A percentile compares a stretch with the other conserved stretches of the same genome.
phyloP scores from a whole-genome alignment of 2,329 filamentous ascomycete genomes.

The Penicillium janthinellum region DNA sequence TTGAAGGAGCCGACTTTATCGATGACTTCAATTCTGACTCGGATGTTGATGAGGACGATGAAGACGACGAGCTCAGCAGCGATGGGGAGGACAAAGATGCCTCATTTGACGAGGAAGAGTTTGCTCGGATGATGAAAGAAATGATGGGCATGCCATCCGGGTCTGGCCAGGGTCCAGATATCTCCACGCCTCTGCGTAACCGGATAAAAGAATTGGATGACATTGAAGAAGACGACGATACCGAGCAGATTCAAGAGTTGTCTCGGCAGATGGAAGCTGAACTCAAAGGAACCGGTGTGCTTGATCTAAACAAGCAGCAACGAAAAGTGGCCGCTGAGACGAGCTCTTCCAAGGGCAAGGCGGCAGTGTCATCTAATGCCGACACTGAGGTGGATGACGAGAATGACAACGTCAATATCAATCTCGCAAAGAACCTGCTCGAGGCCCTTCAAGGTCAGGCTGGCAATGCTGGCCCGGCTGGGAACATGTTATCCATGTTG shows the following conservation, averaged over 20 bases:
- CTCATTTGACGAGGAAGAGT: constrained; percentile 82
- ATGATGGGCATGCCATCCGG: constrained; percentile 73
- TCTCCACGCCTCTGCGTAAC: constrained; percentile 26
- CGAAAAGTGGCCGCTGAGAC: constrained; percentile 21
- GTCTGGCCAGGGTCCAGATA: constrained; percentile 27
- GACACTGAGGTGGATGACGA: constrained; percentile 31
- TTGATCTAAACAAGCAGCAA: constrained; percentile 40
- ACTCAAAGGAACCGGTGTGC: constrained; percentile 48
- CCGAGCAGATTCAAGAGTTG: constrained; percentile 56
- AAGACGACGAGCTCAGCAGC: constrained; percentile 57
- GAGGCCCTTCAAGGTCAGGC: constrained; percentile 91
- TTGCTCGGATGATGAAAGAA: constrained; percentile 84
- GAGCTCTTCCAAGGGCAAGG: constrained; percentile 34
- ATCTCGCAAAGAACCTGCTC: constrained; percentile 84
- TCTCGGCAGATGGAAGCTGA: constrained; percentile 52
- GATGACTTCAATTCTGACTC: constrained; percentile 71
- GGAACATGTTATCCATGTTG: constrained; percentile 86
- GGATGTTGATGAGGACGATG: constrained; percentile 53
- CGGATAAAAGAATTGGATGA: constrained; percentile 51
- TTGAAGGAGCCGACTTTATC: constrained; percentile 72
- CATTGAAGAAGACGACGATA: constrained; percentile 59
- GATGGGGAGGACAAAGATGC: constrained; percentile 73
- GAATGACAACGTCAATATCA: constrained; percentile 78
- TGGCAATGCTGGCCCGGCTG: constrained; percentile 80
- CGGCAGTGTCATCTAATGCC: constrained; percentile 16